These are phyloP conservation scores for Rhodosporidiobolus odoratus DNA, from an alignment of 768 basidiomycete species.

Conservation along the genomic window DNA sequence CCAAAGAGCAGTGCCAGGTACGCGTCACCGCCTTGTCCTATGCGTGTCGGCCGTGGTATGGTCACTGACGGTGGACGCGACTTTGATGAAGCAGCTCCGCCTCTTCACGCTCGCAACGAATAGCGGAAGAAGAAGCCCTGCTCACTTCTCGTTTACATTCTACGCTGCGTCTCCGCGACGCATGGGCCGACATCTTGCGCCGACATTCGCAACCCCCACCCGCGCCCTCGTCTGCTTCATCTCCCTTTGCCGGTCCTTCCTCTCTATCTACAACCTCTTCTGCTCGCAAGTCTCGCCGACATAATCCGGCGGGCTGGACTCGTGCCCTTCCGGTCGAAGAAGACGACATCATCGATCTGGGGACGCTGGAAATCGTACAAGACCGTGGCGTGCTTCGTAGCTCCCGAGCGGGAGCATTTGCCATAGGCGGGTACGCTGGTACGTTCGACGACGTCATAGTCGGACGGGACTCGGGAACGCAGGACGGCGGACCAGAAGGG, in stretches of 20 bases:
- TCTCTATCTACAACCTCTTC: not conserved
- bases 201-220: slow-evolving; percentile 4
- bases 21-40: too few species aligned
- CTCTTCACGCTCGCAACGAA: not conserved
- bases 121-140: not conserved
- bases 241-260: not conserved
- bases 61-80: not conserved
- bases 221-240: not conserved
- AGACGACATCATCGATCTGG: slow-evolving; percentile 37
- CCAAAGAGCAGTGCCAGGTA: not conserved
- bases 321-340: slow-evolving; percentile 28
- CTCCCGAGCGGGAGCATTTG: slow-evolving; percentile 10
- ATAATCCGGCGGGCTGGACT: slow-evolving; percentile 12
- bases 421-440: slow-evolving; percentile 18
- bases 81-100: not conserved
- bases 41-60: not conserved
- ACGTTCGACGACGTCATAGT: not conserved
- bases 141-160: not conserved
- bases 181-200: slow-evolving; percentile 24
- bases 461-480: slow-evolving; percentile 1
- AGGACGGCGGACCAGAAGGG: not conserved
- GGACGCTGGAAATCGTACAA: slow-evolving; percentile 12
- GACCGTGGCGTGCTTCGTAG: slow-evolving; percentile 29
- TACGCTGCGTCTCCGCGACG: slow-evolving; percentile 14
- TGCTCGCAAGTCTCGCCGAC: not conserved